A percentile compares a stretch with the other conserved stretches of the same genome.
These are phyloP conservation scores for Amylostereum chailletii DNA, from an alignment of 1,284 basidiomycete species.

Conservation along the genomic window DNA sequence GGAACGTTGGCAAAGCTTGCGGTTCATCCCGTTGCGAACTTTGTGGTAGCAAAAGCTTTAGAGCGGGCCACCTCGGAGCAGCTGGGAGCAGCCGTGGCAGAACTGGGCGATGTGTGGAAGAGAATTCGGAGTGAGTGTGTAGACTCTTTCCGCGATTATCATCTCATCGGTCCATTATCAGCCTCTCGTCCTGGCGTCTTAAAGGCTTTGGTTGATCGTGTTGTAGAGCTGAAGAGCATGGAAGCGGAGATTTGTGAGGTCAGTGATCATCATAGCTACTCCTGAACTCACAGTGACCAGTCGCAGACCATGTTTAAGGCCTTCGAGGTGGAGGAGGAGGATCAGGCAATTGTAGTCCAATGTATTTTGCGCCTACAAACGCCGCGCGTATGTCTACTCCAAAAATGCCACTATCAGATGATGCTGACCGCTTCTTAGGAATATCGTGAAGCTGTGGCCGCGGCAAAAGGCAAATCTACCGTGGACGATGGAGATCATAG, in stretches of 20 bases:
- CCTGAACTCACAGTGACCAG: too few species aligned
- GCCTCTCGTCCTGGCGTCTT: slow-evolving; percentile 61
- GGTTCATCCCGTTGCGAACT: slow-evolving; percentile 85
- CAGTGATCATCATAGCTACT: slow-evolving; percentile 8
- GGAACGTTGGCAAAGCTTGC: slow-evolving; percentile 66
- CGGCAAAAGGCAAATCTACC: slow-evolving; percentile 37
- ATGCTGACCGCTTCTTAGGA: background rate
- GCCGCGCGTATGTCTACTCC: slow-evolving; percentile 19
- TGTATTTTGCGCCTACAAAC: slow-evolving; percentile 42
- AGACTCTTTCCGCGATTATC: slow-evolving; percentile 17
- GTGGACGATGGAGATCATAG: slow-evolving; percentile 9
- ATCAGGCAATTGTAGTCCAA: slow-evolving; percentile 32
- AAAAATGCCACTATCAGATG: background rate
- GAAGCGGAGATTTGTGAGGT: slow-evolving; percentile 42
- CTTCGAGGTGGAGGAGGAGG: slow-evolving; percentile 42
- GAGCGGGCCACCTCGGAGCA: slow-evolving; percentile 47
- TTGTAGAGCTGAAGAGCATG: slow-evolving; percentile 34
- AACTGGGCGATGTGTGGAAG: slow-evolving; percentile 45
- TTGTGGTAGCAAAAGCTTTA: slow-evolving; percentile 76
- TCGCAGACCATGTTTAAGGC: slow-evolving; percentile 50
- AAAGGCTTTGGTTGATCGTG: slow-evolving; percentile 64
- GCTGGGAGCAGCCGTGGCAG: slow-evolving; percentile 48
- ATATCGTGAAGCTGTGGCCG: slow-evolving; percentile 19
- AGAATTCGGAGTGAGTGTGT: slow-evolving; percentile 42
- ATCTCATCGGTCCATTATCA: slow-evolving; percentile 12